Evolutionary conservation across 2,329 filamentous ascomycete genomes (phyloP).

Genomic region (Exophiala calicioides): DNA sequence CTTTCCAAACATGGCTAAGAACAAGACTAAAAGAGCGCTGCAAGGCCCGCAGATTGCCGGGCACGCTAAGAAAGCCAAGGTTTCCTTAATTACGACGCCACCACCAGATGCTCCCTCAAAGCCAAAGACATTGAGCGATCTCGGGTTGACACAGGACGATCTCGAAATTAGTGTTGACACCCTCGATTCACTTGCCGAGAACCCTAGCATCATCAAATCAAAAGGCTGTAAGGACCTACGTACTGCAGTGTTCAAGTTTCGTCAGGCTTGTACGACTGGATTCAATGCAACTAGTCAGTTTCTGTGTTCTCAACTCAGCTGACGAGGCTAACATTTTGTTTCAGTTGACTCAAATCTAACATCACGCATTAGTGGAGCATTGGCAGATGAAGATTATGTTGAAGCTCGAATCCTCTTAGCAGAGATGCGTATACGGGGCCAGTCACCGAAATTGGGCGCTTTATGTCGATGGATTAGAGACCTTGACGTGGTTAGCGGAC

Average conservation of each 20-base stretch:
- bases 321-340: constrained; percentile 40
- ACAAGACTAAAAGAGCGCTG: no score
- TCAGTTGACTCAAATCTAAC: constrained; percentile 67
- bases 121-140: no score
- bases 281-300: constrained; percentile 56
- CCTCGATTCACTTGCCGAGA: constrained; percentile 57
- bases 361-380: constrained; percentile 64
- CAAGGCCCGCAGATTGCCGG: no score
- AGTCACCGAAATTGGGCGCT: constrained; percentile 67
- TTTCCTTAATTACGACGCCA: no score
- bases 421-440: constrained; percentile 68
- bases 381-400: constrained; percentile 65
- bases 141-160: no score
- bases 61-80: no score
- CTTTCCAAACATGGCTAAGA: no score
- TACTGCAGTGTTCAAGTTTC: constrained; percentile 68
- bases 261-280: constrained; percentile 68
- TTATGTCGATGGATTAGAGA: constrained; percentile 73
- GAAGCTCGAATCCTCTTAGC: constrained; percentile 67
- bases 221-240: constrained; percentile 68
- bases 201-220: constrained; percentile 66
- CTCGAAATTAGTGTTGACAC: constrained; percentile 69
- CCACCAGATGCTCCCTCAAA: no score
- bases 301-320: constrained; percentile 18
- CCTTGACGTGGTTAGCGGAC: constrained; percentile 66